Evolutionary conservation across 192 early-diverging fungal species (phyloP), one percentile per base, ranked within the genome.

Genomic region (Lobosporangium transversale): DNA sequence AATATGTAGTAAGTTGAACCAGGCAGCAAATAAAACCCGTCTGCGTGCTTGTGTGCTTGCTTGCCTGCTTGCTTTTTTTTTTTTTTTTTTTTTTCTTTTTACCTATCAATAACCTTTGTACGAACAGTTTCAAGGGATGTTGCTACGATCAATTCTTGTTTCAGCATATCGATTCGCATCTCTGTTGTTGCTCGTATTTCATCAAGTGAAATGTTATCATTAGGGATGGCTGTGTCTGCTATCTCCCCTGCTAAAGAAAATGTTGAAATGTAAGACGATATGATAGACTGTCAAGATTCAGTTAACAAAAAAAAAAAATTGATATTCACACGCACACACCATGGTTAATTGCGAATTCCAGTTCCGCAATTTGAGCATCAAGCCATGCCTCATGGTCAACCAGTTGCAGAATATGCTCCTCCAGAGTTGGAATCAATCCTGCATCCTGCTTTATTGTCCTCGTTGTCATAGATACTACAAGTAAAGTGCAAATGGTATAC

Each of bases 351-450:
- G 64, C 71, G 49, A 57, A 66, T 53, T 76, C 63, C 52, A 76
- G 35, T 18, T 76, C 71, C 26, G 45, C 37, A 66, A 76, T 76
- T 45, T 76, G 71, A 21, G 63, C 56, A 54, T 76, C 71, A 4
- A 76, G 52, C 71, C 71, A 76, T 32, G 62, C 58, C 17, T 76
- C 71, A 50, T 76, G 64, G 24, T 76, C 63, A 17, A 64, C 64
- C 10, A 76, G 51, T 23, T 76, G 58, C 3, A 76, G 58, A 6
- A 76, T 36, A 23, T 76, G 71, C 17, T 66, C 64, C 35, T 76
- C 71, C 8, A 76, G 55, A 9, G 44, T 61, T 4, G 33, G n/a
- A 36, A 62, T 49, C 23, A 75, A 21, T 35, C 21, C 56, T 47
- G 45, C 43, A 8, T 43, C 40, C 23, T 12, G 42, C 1, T 33